Evolutionary conservation across 257 asterid species (phyloP).

Genomic region (Eucommia ulmoides): DNA sequence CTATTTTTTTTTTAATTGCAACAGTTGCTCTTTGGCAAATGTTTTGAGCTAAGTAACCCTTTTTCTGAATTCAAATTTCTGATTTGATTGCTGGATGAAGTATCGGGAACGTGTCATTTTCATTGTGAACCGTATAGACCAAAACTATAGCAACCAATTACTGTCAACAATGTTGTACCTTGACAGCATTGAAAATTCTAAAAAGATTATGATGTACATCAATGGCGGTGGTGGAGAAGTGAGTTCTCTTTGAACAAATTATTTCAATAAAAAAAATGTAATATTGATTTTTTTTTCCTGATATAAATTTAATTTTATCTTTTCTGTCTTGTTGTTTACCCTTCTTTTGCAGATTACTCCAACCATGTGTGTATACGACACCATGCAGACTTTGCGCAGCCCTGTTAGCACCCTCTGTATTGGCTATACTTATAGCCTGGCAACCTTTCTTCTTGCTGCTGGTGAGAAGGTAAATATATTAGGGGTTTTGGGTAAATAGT

Average conservation of each 20-base stretch:
- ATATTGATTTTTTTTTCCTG: not conserved
- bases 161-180: constrained; percentile 93
- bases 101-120: constrained; percentile 86
- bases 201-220: constrained; percentile 56
- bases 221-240: constrained; percentile 98
- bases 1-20: no score
- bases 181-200: constrained; percentile 66
- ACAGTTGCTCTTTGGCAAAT: not conserved
- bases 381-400: constrained; percentile 86
- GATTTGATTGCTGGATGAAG: constrained; percentile 29
- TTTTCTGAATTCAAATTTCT: not conserved
- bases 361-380: constrained; percentile 81
- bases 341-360: constrained; percentile 70
- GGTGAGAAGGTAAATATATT: constrained; percentile 96
- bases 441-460: constrained; percentile 85
- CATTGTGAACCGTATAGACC: constrained; percentile 69
- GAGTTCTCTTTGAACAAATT: constrained; percentile 22
- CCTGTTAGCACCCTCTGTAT: constrained; percentile 80
- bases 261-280: no score
- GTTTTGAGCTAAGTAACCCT: not conserved
- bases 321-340: not conserved
- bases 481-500: no score
- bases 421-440: constrained; percentile 65
- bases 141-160: constrained; percentile 80
- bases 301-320: not conserved